A percentile compares a stretch with the other conserved stretches of the same genome.
These are phyloP conservation scores for Arctium minus DNA, from an alignment of 129 eudicot species.

Conservation along the genomic window DNA sequence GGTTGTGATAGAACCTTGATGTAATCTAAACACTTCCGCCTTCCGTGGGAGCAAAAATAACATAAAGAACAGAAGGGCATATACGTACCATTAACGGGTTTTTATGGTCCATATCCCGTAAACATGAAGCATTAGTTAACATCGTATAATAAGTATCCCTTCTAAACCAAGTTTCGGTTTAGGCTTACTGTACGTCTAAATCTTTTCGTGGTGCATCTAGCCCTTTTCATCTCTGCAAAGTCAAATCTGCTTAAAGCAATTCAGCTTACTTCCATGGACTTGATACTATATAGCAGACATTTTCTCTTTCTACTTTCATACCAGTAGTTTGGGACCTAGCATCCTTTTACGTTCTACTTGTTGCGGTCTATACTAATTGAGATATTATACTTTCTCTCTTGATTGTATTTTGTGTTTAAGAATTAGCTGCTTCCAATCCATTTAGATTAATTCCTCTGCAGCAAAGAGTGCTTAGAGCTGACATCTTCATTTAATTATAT, in stretches of 20 bases:
- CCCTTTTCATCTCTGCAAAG: no score
- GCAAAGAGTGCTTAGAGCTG: not conserved
- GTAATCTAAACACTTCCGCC: not conserved
- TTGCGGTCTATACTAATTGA: not conserved
- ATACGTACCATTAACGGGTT: not conserved
- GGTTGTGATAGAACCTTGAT: not conserved
- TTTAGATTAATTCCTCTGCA: not conserved
- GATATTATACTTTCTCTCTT: not conserved
- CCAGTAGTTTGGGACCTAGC: not conserved
- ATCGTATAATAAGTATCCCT: no score
- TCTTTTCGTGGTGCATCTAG: not conserved
- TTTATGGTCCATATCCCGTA: not conserved
- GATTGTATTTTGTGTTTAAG: not conserved
- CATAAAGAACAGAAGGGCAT: not conserved
- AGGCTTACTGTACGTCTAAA: not conserved
- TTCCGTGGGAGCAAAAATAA: not conserved
- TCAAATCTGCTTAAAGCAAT: no score
- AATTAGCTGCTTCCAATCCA: not conserved
- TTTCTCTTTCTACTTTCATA: no score
- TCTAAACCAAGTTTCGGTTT: not conserved
- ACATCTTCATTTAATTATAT: not conserved
- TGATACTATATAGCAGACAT: no score
- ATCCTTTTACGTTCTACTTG: not conserved
- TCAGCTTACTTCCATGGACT: no score
- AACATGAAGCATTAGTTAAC: not conserved